Evolutionary conservation across 345 rosid genomes (phyloP).

Genomic region (Salix viminalis): DNA sequence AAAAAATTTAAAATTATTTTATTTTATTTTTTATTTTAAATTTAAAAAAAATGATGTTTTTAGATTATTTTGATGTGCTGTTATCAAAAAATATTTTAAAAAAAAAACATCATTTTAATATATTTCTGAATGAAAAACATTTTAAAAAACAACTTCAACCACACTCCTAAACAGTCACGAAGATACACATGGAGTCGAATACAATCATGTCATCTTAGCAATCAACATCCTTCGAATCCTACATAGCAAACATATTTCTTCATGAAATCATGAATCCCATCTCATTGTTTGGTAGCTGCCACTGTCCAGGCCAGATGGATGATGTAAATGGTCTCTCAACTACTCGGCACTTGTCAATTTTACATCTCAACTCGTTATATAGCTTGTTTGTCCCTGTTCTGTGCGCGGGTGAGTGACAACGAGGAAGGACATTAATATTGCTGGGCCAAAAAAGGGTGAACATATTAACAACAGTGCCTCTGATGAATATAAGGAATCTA

Average conservation of each 20-base stretch:
- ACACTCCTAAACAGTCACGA: background rate
- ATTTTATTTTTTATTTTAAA: too few species aligned
- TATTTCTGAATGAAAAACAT: too few species aligned
- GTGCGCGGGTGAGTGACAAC: background rate
- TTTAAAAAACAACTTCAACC: too few species aligned
- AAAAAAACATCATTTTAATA: too few species aligned
- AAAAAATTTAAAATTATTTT: too few species aligned
- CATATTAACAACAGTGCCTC: conserved; percentile 26
- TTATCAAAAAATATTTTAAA: too few species aligned
- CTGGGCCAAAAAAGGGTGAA: conserved; percentile 12
- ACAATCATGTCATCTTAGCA: background rate
- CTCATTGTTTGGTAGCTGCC: background rate
- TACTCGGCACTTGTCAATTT: background rate
- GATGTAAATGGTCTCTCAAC: background rate
- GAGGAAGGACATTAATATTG: background rate
- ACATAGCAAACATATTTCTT: background rate
- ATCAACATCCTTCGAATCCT: background rate
- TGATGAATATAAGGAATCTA: conserved; percentile 10
- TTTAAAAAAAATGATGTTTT: too few species aligned
- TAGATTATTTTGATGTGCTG: too few species aligned
- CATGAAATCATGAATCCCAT: background rate
- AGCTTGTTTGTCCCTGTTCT: background rate
- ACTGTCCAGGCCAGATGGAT: background rate
- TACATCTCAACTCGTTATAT: background rate
- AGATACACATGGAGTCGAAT: background rate